phyloP scores from a whole-genome alignment of 2,329 filamentous ascomycete species.

The Talaromyces sp. region DNA sequence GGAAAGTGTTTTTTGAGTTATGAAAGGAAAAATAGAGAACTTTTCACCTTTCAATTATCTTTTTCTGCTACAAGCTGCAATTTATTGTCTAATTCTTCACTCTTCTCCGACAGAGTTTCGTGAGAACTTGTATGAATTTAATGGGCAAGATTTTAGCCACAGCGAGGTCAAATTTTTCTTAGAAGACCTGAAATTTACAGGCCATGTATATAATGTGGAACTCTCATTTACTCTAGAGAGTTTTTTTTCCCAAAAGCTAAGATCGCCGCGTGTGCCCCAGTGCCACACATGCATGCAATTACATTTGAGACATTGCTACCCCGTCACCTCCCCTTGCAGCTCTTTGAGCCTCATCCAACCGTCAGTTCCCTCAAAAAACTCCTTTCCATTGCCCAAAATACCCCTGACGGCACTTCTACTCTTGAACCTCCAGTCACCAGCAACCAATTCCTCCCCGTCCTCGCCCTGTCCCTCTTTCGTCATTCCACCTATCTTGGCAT shows the following conservation, averaged over 20 bases:
- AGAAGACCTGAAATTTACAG: too few relatives aligned
- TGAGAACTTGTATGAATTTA: too few relatives aligned
- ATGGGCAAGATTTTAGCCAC: too few relatives aligned
- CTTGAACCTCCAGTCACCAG: conserved; percentile 81
- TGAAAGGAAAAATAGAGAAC: not conserved
- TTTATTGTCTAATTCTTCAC: too few relatives aligned
- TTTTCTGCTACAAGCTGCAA: not conserved
- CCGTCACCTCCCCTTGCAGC: conserved; percentile 31
- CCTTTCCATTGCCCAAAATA: conserved; percentile 74
- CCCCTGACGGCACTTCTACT: conserved; percentile 76
- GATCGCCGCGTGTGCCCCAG: too few relatives aligned
- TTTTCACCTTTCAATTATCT: not conserved
- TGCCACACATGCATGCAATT: too few relatives aligned
- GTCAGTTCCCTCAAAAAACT: conserved; percentile 69
- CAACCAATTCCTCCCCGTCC: conserved; percentile 52
- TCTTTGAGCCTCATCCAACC: conserved; percentile 34
- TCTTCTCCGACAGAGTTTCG: too few relatives aligned
- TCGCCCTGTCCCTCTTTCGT: conserved; percentile 30
- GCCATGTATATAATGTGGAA: too few relatives aligned
- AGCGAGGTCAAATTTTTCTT: too few relatives aligned
- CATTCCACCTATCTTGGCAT: conserved; percentile 69
- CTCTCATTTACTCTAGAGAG: too few relatives aligned
- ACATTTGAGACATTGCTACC: conserved; percentile 1
- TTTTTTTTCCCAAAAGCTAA: too few relatives aligned
- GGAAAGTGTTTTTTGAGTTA: not conserved